Conservation (phyloP, 2,329 filamentous ascomycete species). For the Ophiocordyceps camponoti-rufipedis region DNA sequence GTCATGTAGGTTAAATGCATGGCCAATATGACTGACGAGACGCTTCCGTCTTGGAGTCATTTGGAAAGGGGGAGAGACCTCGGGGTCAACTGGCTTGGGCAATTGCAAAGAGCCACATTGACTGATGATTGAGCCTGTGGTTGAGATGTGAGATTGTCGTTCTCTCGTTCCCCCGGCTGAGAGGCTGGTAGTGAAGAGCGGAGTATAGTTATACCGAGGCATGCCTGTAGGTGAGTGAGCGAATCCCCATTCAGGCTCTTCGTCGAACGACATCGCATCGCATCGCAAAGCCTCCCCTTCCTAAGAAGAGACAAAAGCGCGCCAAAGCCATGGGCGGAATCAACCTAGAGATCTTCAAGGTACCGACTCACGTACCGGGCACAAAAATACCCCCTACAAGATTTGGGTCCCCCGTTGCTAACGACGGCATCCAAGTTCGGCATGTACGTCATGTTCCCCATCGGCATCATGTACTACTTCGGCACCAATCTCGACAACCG, state of each 20-base stretch:
- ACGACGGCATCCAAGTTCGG: conserved; percentile 49
- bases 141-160: not conserved
- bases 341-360: conserved; percentile 92
- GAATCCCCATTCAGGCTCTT: not conserved
- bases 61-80: not conserved
- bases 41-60: not conserved
- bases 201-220: not conserved
- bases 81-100: not conserved
- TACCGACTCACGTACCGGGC: conserved; percentile 13
- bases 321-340: conserved; percentile 51
- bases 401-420: not conserved
- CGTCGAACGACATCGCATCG: no score
- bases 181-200: not conserved
- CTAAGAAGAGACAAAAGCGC: no score
- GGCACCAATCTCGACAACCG: conserved; percentile 91
- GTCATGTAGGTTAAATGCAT: conserved; percentile 1
- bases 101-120: not conserved
- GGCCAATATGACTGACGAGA: not conserved
- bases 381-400: not conserved
- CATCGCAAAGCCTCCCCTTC: not conserved
- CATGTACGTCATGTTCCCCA: conserved; percentile 97
- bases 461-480: conserved; percentile 99
- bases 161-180: not conserved
- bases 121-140: not conserved
- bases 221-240: not conserved